These are phyloP conservation scores for Ogataea ganodermae DNA, from an alignment of 805 yeast genomes.

Conservation along the genomic window DNA sequence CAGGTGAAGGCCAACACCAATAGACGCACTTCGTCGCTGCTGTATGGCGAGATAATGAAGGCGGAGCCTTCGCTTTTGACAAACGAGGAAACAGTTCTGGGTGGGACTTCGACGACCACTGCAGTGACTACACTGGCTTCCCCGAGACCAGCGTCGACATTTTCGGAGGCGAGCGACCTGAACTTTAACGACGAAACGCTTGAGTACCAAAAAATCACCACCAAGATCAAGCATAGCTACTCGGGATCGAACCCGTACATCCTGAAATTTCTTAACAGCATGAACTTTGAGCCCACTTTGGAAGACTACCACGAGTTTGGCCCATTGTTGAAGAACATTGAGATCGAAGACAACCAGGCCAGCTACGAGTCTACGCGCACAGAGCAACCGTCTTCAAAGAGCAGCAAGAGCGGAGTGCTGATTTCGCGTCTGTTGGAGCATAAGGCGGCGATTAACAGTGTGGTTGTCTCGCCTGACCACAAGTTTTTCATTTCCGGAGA, in stretches of 20 bases:
- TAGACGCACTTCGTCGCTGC: conserved; percentile 18
- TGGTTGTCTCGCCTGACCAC: conserved; percentile 61
- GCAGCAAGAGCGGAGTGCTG: conserved; percentile 44
- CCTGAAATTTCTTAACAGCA: conserved; percentile 51
- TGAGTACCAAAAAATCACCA: conserved; percentile 26
- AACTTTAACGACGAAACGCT: conserved; percentile 30
- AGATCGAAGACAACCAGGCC: conserved; percentile 1
- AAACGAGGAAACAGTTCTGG: conserved; percentile 26
- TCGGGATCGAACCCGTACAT: conserved; percentile 68
- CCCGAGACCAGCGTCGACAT: conserved; percentile 15
- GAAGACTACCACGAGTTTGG: conserved; percentile 75
- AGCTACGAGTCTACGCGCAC: too few relatives aligned
- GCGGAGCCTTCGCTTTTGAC: conserved; percentile 25
- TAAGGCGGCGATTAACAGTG: conserved; percentile 53
- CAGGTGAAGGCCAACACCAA: conserved; percentile 4
- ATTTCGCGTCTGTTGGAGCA: conserved; percentile 68
- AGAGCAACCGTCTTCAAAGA: too few relatives aligned
- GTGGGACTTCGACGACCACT: conserved; percentile 21
- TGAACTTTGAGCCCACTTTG: conserved; percentile 57
- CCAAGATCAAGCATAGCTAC: conserved; percentile 53
- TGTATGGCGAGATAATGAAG: conserved; percentile 22
- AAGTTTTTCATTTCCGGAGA: conserved; percentile 77
- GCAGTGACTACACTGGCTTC: conserved; percentile 7
- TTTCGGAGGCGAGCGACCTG: conserved; percentile 24
- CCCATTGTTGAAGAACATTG: conserved; percentile 22